These are phyloP conservation scores for Chlamydomonas schloesseri DNA, from an alignment of 139 green algal genomes.

Conservation along the genomic window DNA sequence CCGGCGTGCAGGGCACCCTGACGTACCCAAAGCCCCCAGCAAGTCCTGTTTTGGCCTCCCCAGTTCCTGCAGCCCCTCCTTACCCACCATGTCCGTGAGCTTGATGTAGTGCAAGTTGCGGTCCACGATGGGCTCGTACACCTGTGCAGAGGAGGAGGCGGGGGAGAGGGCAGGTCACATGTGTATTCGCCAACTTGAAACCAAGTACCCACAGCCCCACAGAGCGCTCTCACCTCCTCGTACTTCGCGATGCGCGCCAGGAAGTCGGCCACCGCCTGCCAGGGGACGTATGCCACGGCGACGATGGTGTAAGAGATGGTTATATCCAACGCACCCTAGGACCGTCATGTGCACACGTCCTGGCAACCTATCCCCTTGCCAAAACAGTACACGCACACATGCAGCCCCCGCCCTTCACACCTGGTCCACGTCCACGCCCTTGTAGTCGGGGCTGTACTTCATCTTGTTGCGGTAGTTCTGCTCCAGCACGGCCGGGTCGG, in stretches of 20 bases:
- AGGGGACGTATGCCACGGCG: neutral
- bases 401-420: too few relatives aligned
- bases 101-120: slow-evolving; percentile 96
- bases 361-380: too few relatives aligned
- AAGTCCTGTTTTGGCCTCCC: too few relatives aligned
- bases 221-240: slow-evolving; percentile 80
- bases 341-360: too few relatives aligned
- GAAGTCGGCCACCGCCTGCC: slow-evolving; percentile 86
- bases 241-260: slow-evolving; percentile 88
- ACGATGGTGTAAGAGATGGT: too few relatives aligned
- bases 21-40: too few relatives aligned
- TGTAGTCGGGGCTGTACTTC: slow-evolving; percentile 90
- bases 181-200: too few relatives aligned
- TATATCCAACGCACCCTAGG: too few relatives aligned
- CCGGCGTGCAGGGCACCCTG: too few relatives aligned
- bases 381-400: too few relatives aligned
- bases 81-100: slow-evolving; percentile 77
- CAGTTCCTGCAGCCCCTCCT: neutral
- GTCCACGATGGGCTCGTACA: slow-evolving; percentile 94
- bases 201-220: too few relatives aligned
- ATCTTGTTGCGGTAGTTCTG: slow-evolving; percentile 94
- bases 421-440: slow-evolving; percentile 71
- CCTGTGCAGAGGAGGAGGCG: slow-evolving; percentile 27
- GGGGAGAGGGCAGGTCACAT: too few relatives aligned
- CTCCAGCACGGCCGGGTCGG: slow-evolving; percentile 85